Conservation (phyloP, 352 stramenopile species). For the Salisapilia sapeloensis region DNA sequence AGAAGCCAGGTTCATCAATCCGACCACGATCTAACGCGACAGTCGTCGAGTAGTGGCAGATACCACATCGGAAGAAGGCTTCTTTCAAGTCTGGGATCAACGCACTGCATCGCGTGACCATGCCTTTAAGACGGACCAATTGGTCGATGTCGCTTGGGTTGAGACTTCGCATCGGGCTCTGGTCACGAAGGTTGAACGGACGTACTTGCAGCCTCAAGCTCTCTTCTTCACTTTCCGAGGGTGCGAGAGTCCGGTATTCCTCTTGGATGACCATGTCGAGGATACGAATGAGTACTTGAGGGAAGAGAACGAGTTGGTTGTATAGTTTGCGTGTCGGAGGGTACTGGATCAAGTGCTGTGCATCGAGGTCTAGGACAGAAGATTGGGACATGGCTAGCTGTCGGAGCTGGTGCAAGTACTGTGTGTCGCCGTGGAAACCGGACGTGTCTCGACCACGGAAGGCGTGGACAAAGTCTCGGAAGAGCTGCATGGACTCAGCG, state of each 20-base stretch:
- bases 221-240: conserved; percentile 27
- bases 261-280: conserved; percentile 93
- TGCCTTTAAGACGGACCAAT: conserved; percentile 92
- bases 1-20: conserved; percentile 91
- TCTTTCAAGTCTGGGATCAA: conserved; percentile 98
- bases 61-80: conserved; percentile 91
- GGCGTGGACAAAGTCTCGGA: conserved; percentile 79
- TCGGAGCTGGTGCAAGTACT: conserved; percentile 60
- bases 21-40: conserved; percentile 90
- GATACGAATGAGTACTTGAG: conserved; percentile 89
- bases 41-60: conserved; percentile 83
- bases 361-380: conserved; percentile 84
- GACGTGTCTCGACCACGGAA: conserved; percentile 26
- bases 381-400: conserved; percentile 71
- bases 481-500: conserved; percentile 81
- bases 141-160: conserved; percentile 96
- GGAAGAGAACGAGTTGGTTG: conserved; percentile 93
- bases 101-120: conserved; percentile 93
- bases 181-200: conserved; percentile 90
- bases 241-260: conserved; percentile 60
- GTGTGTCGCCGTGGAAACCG: conserved; percentile 3
- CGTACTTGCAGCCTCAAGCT: conserved; percentile 85
- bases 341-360: conserved; percentile 79
- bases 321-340: conserved; percentile 82
- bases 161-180: conserved; percentile 91